A percentile compares a stretch with the other conserved stretches of the same genome.
These are phyloP conservation scores for Exophiala mesophila DNA, from an alignment of 2,329 filamentous ascomycete species.

Conservation along the genomic window DNA sequence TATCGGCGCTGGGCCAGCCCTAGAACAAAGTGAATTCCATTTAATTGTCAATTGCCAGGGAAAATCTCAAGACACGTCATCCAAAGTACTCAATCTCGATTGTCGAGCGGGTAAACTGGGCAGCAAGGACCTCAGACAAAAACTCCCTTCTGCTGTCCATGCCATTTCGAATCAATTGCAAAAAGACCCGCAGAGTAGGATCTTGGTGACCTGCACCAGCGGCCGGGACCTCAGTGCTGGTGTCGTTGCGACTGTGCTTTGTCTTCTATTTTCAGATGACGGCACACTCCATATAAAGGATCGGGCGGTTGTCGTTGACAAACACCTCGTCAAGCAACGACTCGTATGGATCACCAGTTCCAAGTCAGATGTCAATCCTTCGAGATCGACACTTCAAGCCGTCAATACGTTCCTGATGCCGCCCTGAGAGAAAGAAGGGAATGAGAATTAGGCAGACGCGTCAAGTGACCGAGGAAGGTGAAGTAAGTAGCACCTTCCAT, in stretches of 20 bases:
- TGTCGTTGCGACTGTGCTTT: slow-evolving; percentile 68
- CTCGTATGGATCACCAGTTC: slow-evolving; percentile 78
- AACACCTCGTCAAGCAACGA: slow-evolving; percentile 69
- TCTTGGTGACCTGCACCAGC: slow-evolving; percentile 66
- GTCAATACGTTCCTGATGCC: slow-evolving; percentile 85
- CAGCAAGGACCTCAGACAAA: slow-evolving; percentile 72
- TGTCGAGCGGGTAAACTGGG: slow-evolving; percentile 71
- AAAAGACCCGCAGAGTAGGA: slow-evolving; percentile 28
- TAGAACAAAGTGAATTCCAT: slow-evolving; percentile 39
- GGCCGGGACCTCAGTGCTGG: slow-evolving; percentile 79
- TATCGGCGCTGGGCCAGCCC: slow-evolving; percentile 27
- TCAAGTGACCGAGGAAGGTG: too few relatives aligned
- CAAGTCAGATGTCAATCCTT: slow-evolving; percentile 76
- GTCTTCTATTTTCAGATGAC: slow-evolving; percentile 63
- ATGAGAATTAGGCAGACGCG: too few relatives aligned
- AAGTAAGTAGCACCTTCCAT: too few relatives aligned
- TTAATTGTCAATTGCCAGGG: slow-evolving; percentile 41
- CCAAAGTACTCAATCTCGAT: slow-evolving; percentile 49
- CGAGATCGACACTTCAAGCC: slow-evolving; percentile 77
- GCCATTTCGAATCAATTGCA: slow-evolving; percentile 46
- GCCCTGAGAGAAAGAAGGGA: slow-evolving; percentile 29
- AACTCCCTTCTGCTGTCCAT: slow-evolving; percentile 56
- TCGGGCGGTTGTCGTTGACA: slow-evolving; percentile 51
- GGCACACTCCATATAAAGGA: slow-evolving; percentile 40
- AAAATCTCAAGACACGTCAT: slow-evolving; percentile 38